Conservation (phyloP, 73 alveolate species). For the Tetrahymena thermophila region DNA sequence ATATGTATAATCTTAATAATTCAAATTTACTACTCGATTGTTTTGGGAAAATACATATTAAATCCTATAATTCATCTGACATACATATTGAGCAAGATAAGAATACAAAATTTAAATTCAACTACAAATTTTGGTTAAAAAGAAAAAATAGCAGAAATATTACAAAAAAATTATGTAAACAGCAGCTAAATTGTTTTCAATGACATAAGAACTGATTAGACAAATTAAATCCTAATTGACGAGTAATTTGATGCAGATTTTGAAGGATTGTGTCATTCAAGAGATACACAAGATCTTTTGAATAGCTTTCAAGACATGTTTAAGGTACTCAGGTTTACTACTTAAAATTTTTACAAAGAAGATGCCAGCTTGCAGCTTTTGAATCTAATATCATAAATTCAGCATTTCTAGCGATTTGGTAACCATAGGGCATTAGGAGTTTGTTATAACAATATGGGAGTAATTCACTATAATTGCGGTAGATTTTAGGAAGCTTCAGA, state of each 20-base stretch:
- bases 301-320: neutral
- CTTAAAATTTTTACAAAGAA: neutral
- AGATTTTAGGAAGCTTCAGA: neutral
- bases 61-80: neutral
- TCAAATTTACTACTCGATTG: neutral
- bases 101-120: neutral
- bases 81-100: neutral
- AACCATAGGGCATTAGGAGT: neutral
- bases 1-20: neutral
- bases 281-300: neutral
- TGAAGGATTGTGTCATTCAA: neutral
- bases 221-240: neutral
- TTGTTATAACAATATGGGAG: neutral
- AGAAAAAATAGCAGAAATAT: neutral
- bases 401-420: neutral
- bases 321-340: no score
- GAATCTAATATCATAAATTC: neutral
- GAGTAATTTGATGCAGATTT: neutral
- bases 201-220: neutral
- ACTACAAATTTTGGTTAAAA: neutral
- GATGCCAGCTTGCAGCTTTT: neutral
- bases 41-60: neutral
- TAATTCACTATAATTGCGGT: neutral
- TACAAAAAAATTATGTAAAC: neutral
- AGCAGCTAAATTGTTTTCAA: neutral